Base-by-base conservation (phyloP, 768 basidiomycete species). In the Xerocomellus dryophilus region DNA sequence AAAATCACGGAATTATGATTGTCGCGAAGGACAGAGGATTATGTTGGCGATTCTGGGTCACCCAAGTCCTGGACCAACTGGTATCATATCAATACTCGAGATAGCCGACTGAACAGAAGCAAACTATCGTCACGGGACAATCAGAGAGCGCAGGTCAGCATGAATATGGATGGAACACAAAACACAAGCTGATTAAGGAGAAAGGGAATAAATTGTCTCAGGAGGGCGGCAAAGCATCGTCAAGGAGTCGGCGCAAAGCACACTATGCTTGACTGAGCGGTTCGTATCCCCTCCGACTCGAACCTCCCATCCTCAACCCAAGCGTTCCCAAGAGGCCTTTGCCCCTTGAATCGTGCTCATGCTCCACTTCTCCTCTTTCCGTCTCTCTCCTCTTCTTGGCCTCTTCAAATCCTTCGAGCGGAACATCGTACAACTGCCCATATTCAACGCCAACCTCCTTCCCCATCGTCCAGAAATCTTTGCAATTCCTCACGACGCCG, bases 381-480 rank as follows among this genome's bases (percentile, higher is more conserved):
- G 71, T 72, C 66, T 80, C 77, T 62, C 78, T 76, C 67, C 77
- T 74, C 67, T 68, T 73, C 74, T 86, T 85, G 59, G 85, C 89
- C 70, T 90, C 88, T 48, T 72, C 70, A 67, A 93, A 93, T 12
- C 93, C 94, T 66, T 94, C 93, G 3, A 76, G 58, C 5, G 95
- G 94, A 23, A 98, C 83, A 71, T 94, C 92, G 73, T 95, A 96
- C 68, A 97, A 68, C 60, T 78, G 76, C 50, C 91, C 90, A 73
- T 97, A 99, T 68, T 95, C 87, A 43, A 99, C 90, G 3, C 91
- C 92, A 23, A 96, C 73, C 70, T 92, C 90, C 55, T 78, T 77
- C 21, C 94, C 92, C 51, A 81, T 81, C 45, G 84, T 83, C 96
- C 96, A 99, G 71, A 99, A 98, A 75, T 99, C 96, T 63, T 81